A percentile compares a stretch with the other conserved stretches of the same genome.
phyloP scores from a whole-genome alignment of 2,329 filamentous ascomycete species.

The Penicillium hesseltinei region DNA sequence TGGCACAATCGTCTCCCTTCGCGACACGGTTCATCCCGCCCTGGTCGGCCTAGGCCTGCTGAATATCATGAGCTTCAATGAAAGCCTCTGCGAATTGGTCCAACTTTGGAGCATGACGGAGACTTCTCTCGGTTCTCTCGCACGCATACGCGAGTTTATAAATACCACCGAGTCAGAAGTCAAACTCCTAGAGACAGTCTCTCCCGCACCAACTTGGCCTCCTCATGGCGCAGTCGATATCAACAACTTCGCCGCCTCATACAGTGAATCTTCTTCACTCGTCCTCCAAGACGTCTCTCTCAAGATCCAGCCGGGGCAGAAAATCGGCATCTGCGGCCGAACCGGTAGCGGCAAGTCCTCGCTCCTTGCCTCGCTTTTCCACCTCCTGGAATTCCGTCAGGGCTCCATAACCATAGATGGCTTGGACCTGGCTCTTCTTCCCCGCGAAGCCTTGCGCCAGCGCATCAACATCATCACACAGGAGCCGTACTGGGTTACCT shows the following conservation, averaged over 20 bases:
- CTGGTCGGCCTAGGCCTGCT: background rate
- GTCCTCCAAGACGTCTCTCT: background rate
- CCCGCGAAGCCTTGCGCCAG: background rate
- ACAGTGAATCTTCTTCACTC: background rate
- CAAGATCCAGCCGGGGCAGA: background rate
- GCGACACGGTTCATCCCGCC: background rate
- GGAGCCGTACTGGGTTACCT: background rate
- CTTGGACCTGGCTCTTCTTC: background rate
- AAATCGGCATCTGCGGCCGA: background rate
- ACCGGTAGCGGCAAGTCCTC: background rate
- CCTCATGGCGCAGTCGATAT: background rate
- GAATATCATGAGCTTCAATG: background rate
- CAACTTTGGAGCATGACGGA: background rate
- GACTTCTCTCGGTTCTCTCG: background rate
- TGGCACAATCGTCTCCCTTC: background rate
- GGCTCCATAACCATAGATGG: background rate
- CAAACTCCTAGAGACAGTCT: background rate
- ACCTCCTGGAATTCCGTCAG: background rate
- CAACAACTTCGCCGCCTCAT: background rate
- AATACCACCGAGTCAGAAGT: background rate
- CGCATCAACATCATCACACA: background rate
- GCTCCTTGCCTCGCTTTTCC: background rate
- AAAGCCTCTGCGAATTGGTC: background rate
- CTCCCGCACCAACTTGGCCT: background rate
- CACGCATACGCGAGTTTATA: background rate